Evolutionary conservation across 352 stramenopile species (phyloP).

Genomic region (Phytophthora nicotianae): DNA sequence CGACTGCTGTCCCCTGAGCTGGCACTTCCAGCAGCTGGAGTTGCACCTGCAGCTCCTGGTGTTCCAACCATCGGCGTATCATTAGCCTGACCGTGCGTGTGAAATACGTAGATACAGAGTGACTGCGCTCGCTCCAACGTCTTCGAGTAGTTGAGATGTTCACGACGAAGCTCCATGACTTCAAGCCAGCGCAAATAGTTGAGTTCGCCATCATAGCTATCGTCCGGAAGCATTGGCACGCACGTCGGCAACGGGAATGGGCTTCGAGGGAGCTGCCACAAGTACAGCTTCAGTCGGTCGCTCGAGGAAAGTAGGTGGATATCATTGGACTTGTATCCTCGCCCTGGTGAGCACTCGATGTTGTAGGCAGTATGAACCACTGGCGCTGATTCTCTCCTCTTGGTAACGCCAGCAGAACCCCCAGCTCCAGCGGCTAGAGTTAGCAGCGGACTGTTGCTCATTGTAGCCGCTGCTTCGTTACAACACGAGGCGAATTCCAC

Average conservation of each 20-base stretch:
- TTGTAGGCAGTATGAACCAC: slow-evolving; percentile 85
- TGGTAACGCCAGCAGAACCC: slow-evolving; percentile 25
- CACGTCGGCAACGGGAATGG: slow-evolving; percentile 70
- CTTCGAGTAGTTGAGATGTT: slow-evolving; percentile 77
- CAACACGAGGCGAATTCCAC: slow-evolving; percentile 70
- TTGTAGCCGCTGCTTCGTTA: slow-evolving; percentile 47
- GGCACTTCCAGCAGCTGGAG: slow-evolving; percentile 15
- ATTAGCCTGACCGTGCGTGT: slow-evolving; percentile 76
- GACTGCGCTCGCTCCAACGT: slow-evolving; percentile 84
- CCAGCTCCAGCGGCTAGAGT: slow-evolving; percentile 34
- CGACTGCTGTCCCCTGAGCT: slow-evolving; percentile 49
- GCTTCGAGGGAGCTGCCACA: slow-evolving; percentile 85
- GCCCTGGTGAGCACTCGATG: slow-evolving; percentile 83
- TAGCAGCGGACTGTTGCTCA: slow-evolving; percentile 38
- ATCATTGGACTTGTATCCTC: slow-evolving; percentile 84
- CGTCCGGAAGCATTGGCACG: slow-evolving; percentile 63
- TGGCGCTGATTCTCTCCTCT: slow-evolving; percentile 42
- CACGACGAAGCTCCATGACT: slow-evolving; percentile 76
- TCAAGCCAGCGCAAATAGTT: slow-evolving; percentile 80
- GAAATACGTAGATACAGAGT: slow-evolving; percentile 85
- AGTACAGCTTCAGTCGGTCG: slow-evolving; percentile 76
- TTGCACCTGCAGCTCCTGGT: slow-evolving; percentile 17
- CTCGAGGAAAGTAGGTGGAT: slow-evolving; percentile 66
- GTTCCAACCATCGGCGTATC: slow-evolving; percentile 41
- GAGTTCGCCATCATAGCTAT: slow-evolving; percentile 71